These are phyloP conservation scores for Neofusicoccum cordaticola DNA, from an alignment of 2,329 filamentous ascomycete species.

Conservation along the genomic window DNA sequence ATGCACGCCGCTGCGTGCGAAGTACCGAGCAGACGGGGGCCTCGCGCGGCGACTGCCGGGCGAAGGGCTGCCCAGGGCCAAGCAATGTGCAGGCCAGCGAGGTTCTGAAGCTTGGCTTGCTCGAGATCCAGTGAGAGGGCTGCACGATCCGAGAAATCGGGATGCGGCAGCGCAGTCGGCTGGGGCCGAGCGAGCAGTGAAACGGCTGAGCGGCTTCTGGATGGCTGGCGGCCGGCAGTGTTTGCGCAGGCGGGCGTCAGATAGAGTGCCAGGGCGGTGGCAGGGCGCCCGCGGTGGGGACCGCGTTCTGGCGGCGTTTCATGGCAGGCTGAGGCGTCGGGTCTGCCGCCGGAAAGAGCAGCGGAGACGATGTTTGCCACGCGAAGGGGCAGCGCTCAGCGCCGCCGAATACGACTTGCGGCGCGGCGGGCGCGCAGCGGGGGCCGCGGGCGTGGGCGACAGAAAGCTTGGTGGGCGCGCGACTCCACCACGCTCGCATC, in stretches of 20 bases:
- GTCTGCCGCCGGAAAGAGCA: background rate
- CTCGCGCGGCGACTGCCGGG: background rate
- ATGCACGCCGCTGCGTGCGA: background rate
- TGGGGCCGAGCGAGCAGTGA: background rate
- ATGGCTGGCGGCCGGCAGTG: background rate
- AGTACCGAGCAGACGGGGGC: background rate
- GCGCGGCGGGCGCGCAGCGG: background rate
- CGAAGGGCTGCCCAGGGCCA: background rate
- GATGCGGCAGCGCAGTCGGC: background rate
- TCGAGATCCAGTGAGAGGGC: background rate
- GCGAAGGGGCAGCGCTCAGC: background rate
- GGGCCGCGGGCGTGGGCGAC: background rate
- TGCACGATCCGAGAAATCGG: background rate
- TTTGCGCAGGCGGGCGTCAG: background rate
- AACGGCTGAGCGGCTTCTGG: background rate
- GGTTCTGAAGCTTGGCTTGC: background rate
- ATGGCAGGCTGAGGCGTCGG: background rate
- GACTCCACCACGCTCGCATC: background rate
- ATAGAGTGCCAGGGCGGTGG: background rate
- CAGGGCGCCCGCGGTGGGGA: background rate
- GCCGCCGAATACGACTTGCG: background rate
- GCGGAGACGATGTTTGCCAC: constrained; percentile 11
- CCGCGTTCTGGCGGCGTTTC: background rate
- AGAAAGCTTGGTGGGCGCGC: background rate
- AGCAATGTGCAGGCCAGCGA: background rate